phyloP scores from a whole-genome alignment of 2,329 filamentous ascomycete species.

The Hymenoscyphus linearis region DNA sequence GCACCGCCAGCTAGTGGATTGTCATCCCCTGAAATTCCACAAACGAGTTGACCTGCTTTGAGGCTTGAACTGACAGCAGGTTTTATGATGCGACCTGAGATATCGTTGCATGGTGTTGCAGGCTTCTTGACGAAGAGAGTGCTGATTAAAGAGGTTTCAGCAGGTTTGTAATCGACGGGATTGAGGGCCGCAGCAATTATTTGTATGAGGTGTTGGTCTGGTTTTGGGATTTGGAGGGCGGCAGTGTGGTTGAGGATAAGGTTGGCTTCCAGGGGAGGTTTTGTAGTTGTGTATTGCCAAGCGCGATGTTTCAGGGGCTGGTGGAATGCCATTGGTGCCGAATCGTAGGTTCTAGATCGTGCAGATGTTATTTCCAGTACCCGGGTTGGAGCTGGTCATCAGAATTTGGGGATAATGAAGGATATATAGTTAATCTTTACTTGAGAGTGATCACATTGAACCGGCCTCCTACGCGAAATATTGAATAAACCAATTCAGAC shows the following conservation, averaged over 20 bases:
- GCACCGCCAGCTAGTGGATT: slow-evolving; percentile 21
- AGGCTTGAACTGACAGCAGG: slow-evolving; percentile 22
- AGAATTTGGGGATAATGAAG: no score
- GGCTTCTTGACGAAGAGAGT: slow-evolving; percentile 37
- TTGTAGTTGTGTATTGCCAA: slow-evolving; percentile 13
- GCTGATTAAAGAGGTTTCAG: slow-evolving; percentile 43
- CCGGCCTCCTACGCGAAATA: no score
- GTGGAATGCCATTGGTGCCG: no score
- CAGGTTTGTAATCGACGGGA: slow-evolving; percentile 59
- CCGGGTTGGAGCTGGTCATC: no score
- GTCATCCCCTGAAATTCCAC: slow-evolving; percentile 33
- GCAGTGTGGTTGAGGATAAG: slow-evolving; percentile 9
- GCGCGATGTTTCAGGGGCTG: background rate
- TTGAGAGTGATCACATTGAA: no score
- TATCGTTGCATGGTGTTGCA: slow-evolving; percentile 41
- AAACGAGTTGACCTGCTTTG: slow-evolving; percentile 36
- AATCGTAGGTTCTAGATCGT: no score
- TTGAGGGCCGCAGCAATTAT: slow-evolving; percentile 52
- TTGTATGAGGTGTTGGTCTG: slow-evolving; percentile 24
- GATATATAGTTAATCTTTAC: no score
- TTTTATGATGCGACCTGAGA: slow-evolving; percentile 34
- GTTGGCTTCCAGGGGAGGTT: slow-evolving; percentile 7
- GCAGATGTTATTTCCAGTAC: no score
- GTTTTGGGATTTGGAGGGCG: slow-evolving; percentile 3
- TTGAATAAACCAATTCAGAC: no score